Base-by-base conservation (phyloP, 768 basidiomycete genomes). In the Lentinula detonsa region DNA sequence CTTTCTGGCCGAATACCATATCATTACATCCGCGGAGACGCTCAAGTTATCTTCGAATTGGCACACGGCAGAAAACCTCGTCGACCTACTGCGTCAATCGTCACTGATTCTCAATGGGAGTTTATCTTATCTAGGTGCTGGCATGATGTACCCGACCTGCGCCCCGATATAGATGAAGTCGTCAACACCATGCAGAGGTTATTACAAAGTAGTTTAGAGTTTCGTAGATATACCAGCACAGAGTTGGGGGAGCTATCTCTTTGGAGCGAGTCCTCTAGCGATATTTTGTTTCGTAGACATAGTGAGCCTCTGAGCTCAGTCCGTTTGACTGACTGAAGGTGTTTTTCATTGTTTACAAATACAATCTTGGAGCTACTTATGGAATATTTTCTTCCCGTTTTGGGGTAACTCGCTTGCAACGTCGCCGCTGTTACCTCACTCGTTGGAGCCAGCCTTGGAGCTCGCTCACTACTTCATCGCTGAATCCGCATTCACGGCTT, bases 1-100 rank as follows among this genome's bases (percentile, higher is more conserved):
- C 67, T 79, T 8, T 76, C 77, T 1, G 78, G 77, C 2, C 68
- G 75, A 8, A 73, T 77, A 42, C 78, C 78, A 1, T 78, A 77
- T 61, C 74, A 75, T 55, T 78, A 78, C 63, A 63, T 78, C 15
- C 67, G 66, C 5, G 67, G 62, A 8, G 76, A 79, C 61, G 72
- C 70, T 0, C 76, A 75, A 50, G 78, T 78, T n/a, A 69, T 77
- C 18, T 73, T 79, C 53, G 76, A 77, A 64, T 63, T 79, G 40
- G 72, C 77, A 62, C 67, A 70, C 49, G 77, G 77, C 31, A 70
- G 71, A 54, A 75, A 75, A 60, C 78, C 78, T 13, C 72, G 76
- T 2, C 70, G 78, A 4, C 78, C 76, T 0, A 71, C 71, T 8
- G 48, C 64, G n/a, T 70, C 72, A 4, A 75, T 76, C 45, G 73